Percentiles rank a stretch among this genome's conserved stretches.
phyloP scores from a whole-genome alignment of 2,329 filamentous ascomycete genomes.

The Cercospora berteroae region DNA sequence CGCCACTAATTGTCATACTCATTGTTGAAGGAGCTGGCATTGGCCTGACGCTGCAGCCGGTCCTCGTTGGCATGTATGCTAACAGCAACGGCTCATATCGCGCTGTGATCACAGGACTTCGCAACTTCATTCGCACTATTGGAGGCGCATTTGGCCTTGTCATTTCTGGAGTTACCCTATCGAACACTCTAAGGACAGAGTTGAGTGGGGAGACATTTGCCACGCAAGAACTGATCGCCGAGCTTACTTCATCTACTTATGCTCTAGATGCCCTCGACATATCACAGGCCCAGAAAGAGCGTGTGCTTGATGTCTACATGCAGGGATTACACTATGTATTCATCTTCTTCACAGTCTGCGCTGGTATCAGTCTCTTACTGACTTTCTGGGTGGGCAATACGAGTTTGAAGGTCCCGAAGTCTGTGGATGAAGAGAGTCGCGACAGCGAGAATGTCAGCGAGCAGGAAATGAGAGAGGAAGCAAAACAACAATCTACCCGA shows the following conservation, averaged over 20 bases:
- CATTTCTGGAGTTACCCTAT: constrained; percentile 54
- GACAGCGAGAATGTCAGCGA: neutral
- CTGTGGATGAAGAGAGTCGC: neutral
- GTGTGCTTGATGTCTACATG: neutral
- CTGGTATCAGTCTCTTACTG: neutral
- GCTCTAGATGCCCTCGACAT: neutral
- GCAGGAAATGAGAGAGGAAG: neutral
- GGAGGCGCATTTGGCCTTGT: constrained; percentile 60
- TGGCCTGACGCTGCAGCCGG: constrained; percentile 54
- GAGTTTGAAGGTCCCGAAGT: neutral
- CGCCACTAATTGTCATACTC: constrained; percentile 52
- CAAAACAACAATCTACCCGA: neutral
- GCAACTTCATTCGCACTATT: constrained; percentile 62
- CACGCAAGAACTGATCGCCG: neutral
- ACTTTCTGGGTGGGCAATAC: neutral
- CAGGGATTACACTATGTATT: neutral
- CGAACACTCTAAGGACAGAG: constrained; percentile 19
- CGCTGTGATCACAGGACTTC: constrained; percentile 61
- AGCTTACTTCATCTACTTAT: neutral
- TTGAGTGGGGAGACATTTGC: neutral
- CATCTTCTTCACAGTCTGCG: neutral
- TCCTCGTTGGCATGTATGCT: constrained; percentile 50
- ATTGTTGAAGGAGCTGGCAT: constrained; percentile 54
- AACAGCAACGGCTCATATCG: constrained; percentile 57
- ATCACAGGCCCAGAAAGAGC: neutral